Evolutionary conservation across 2,329 filamentous ascomycete genomes (phyloP), one percentile per base, ranked within the genome.

Genomic region (Trichothecium sympodiale): DNA sequence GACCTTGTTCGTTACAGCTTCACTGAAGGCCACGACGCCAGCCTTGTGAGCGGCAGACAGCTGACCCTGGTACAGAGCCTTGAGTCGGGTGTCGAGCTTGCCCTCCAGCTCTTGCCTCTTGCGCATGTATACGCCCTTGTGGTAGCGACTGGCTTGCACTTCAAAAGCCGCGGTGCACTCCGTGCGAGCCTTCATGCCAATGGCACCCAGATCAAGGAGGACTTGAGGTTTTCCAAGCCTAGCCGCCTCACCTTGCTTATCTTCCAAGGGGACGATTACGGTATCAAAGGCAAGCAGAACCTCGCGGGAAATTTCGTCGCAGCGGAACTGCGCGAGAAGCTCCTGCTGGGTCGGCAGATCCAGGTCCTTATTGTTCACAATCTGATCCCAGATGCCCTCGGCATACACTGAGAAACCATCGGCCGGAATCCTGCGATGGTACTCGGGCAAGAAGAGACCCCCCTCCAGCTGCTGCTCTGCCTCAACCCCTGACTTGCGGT

Each of bases 271-370:
- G 8, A 65, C 54, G 41, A 98, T 80, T n/a, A 76, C 67, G 36
- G 78, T 69, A 49, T 98, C 91, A 48, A 98, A 98, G 3, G 67
- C 71, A 29, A 87, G 62, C 38, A 94, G 68, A 10, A 94, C 91
- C 54, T 95, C 89, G 43, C 88, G 74, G 28, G 87, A 76, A 39
- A 98, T 98, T 61, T 98, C 91, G 55, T 98, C 91, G 57, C 91
- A 98, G 46, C 91, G 78, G 65, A 96, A 98, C 57, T 98, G 91
- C 9, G 91, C 91, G 36, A 98, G 71, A 31, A 98, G 71, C 57
- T 98, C 91, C 61, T 98, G 91, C 56, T 98, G 91, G 0, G 91
- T 96, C 4, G 91, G 91, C 40, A 98, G 62, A 59, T 98, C 91
- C 37, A 98, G 69, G 52, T 98, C 91, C 61, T 98, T 98, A 70